Percentiles rank a stretch among this genome's conserved stretches.
Evolutionary conservation across 805 yeast species (phyloP).

Genomic region (Metschnikowia borealis): DNA sequence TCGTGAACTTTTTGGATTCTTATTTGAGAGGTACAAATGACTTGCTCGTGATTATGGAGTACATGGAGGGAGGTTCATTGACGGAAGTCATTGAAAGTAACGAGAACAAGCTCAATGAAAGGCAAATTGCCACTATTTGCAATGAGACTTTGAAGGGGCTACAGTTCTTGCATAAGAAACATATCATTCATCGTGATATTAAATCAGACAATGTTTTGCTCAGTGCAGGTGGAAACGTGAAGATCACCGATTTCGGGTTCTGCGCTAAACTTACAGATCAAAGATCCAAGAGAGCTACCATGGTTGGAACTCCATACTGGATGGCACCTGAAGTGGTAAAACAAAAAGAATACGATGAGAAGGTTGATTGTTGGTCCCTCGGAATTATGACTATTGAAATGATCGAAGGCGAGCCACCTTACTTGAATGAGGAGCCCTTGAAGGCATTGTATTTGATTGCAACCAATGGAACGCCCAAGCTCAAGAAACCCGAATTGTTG

Average conservation of each 20-base stretch:
- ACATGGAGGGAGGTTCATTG: constrained; percentile 97
- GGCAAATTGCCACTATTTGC: constrained; percentile 89
- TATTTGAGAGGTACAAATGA: constrained; percentile 76
- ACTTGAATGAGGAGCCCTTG: constrained; percentile 73
- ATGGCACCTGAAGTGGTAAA: constrained; percentile 87
- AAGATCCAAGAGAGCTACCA: constrained; percentile 70
- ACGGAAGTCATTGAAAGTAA: constrained; percentile 95
- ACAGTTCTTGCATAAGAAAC: constrained; percentile 85
- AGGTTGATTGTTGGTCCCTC: constrained; percentile 78
- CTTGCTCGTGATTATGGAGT: constrained; percentile 99
- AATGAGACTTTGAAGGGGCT: constrained; percentile 87
- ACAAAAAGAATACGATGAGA: constrained; percentile 76
- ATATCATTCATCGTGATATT: constrained; percentile 72
- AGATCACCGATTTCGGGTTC: constrained; percentile 46
- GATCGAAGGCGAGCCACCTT: constrained; percentile 86
- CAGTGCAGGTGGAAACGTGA: constrained; percentile 41
- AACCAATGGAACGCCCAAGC: constrained; percentile 76
- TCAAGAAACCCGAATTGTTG: constrained; percentile 63
- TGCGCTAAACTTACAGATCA: constrained; percentile 71
- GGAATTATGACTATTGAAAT: constrained; percentile 86
- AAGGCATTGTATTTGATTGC: constrained; percentile 74
- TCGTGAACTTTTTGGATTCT: constrained; percentile 91
- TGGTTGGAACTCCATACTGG: constrained; percentile 90
- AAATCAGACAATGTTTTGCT: constrained; percentile 45
- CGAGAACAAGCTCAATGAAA: constrained; percentile 63